Evolutionary conservation across 2,329 filamentous ascomycete species (phyloP), one percentile per base, ranked within the genome.

Genomic region (Colletotrichum agaves): DNA sequence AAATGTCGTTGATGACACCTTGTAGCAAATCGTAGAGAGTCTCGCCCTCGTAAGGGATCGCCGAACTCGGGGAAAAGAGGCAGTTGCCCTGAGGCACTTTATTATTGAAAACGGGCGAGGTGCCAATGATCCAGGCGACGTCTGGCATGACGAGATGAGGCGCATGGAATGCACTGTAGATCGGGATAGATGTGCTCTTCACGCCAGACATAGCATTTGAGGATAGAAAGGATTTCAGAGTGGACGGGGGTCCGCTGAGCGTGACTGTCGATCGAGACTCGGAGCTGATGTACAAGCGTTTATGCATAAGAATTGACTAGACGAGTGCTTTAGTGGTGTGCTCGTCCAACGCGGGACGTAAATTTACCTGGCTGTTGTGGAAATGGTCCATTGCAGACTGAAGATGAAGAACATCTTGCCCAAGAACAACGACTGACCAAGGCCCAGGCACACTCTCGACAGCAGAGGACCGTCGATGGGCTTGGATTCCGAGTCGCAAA

Each of bases 221-320:
- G 3, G 44, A 47, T 23, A 50, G 23, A 8, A 50, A 50, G 21
- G 19, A 27, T 21, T 50, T 19, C 47, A 50, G 15, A 15, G 31
- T 15, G 23, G 47, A 50, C 13, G 47, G 47, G 10, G 47, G 23
- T 50, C 47, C 47, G 47, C 47, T 50, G 23, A 50, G 12, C 21
- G 47, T 50, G 8, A 50, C 15, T 15, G 47, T 50, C 12, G 47
- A 50, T 50, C 47, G 47, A 21, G 47, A 50, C 23, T 50, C 47
- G 19, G 47, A 50, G 31, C 47, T 50, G 47, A 50, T 23, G 21
- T 50, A 50, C n/a, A 33, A 5, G 19, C 31, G 47, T 23, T 23
- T 50, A 23, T 50, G 47, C 12, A 15, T 1, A 4, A n/a, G 23
- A 23, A 23, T 31, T 31, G 47, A 50, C 47, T 50, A 31, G 12